Conservation (phyloP, 2,329 filamentous ascomycete species). For the Chrysosporium keratinophilum region DNA sequence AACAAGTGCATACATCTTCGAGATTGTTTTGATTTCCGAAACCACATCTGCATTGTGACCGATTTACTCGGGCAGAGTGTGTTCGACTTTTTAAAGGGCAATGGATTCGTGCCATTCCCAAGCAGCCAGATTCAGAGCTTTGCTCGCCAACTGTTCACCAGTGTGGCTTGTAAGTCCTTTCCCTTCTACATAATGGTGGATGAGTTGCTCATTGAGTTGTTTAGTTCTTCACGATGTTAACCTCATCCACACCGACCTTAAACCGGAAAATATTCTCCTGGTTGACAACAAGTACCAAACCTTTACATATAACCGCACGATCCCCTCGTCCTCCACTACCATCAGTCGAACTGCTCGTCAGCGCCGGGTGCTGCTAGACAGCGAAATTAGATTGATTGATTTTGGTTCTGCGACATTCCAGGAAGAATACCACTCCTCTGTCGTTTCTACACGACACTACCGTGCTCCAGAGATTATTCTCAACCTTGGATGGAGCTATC, state of each 20-base stretch:
- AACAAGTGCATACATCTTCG: constrained; percentile 95
- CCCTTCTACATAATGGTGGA: constrained; percentile 9
- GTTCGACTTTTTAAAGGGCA: constrained; percentile 95
- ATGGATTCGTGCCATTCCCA: constrained; percentile 90
- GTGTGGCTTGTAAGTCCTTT: constrained; percentile 76
- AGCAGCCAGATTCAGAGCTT: constrained; percentile 98
- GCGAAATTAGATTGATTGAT: constrained; percentile 57
- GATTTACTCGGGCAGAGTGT: constrained; percentile 83
- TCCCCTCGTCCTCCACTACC: constrained; percentile 53
- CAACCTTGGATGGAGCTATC: constrained; percentile 57
- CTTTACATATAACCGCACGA: constrained; percentile 58
- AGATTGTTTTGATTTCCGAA: constrained; percentile 94
- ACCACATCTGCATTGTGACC: constrained; percentile 83
- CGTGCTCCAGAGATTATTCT: constrained; percentile 58
- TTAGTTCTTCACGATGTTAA: constrained; percentile 91
- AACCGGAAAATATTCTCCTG: constrained; percentile 58
- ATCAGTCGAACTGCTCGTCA: constrained; percentile 50
- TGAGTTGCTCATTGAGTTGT: constrained; percentile 19
- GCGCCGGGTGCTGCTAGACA: constrained; percentile 52
- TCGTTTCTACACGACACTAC: constrained; percentile 57
- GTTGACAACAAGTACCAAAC: constrained; percentile 57
- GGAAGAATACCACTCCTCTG: constrained; percentile 58
- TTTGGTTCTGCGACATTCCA: constrained; percentile 60
- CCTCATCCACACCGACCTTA: constrained; percentile 79
- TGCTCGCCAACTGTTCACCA: constrained; percentile 91